Percentiles rank a stretch among this genome's conserved stretches.
Evolutionary conservation across 768 basidiomycete genomes (phyloP).

Genomic region (Hirschioporus abietinus): DNA sequence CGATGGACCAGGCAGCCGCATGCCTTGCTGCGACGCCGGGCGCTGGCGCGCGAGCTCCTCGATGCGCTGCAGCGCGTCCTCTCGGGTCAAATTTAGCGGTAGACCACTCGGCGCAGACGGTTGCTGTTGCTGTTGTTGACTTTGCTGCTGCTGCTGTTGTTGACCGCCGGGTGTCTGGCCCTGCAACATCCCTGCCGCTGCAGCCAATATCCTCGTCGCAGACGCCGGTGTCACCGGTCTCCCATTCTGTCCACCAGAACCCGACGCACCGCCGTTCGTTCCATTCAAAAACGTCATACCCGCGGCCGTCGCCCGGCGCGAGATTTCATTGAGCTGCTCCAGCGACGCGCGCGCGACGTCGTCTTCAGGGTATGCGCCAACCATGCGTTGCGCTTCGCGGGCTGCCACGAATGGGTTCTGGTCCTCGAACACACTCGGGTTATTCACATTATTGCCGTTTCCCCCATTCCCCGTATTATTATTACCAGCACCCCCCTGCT

Average conservation of each 20-base stretch:
- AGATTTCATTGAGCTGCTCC: constrained; percentile 75
- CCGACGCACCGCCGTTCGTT: constrained; percentile 9
- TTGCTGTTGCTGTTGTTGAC: constrained; percentile 19
- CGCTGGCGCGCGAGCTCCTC: constrained; percentile 46
- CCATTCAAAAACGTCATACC: constrained; percentile 29
- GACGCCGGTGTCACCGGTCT: constrained; percentile 14
- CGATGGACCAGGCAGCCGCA: constrained; percentile 12
- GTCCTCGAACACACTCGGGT: constrained; percentile 20
- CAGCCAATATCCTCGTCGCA: constrained; percentile 4
- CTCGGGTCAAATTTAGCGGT: constrained; percentile 26
- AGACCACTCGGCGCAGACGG: constrained; percentile 18
- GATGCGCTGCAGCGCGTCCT: constrained; percentile 48
- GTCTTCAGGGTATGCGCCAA: constrained; percentile 40
- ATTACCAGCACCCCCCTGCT: neutral
- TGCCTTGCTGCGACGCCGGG: constrained; percentile 16
- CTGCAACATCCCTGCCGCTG: constrained; percentile 15
- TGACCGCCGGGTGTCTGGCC: constrained; percentile 8
- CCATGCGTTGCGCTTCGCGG: constrained; percentile 47
- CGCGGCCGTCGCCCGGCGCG: constrained; percentile 49
- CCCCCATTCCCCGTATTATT: neutral
- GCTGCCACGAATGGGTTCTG: constrained; percentile 52
- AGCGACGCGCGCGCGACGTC: constrained; percentile 64
- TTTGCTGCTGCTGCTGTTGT: constrained; percentile 10
- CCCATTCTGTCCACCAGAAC: constrained; percentile 12
- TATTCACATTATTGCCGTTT: constrained; percentile 10